These are phyloP conservation scores for Hanseniaspora clermontiae DNA, from an alignment of 805 yeast genomes.

Conservation along the genomic window DNA sequence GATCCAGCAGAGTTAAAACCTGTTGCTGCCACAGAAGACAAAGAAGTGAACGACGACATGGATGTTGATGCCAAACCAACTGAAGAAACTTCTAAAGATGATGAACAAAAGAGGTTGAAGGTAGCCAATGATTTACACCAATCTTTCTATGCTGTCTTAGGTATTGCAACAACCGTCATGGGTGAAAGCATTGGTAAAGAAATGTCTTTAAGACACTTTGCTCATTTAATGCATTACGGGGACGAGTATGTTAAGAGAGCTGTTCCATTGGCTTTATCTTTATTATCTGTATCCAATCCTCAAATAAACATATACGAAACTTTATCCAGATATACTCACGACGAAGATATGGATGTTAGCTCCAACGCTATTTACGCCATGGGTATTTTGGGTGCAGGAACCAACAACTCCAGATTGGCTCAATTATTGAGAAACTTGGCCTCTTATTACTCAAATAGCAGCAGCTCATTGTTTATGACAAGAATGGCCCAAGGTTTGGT, in stretches of 20 bases:
- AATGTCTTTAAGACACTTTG: slow-evolving; percentile 92
- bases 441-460: slow-evolving; percentile 77
- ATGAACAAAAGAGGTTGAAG: slow-evolving; percentile 23
- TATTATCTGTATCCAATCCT: slow-evolving; percentile 84
- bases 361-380: slow-evolving; percentile 87
- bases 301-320: slow-evolving; percentile 96
- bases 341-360: slow-evolving; percentile 85
- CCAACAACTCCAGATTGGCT: slow-evolving; percentile 94
- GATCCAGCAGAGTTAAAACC: slow-evolving; percentile 16
- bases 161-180: slow-evolving; percentile 87
- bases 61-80: slow-evolving; percentile 22
- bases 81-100: slow-evolving; percentile 22
- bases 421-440: slow-evolving; percentile 92
- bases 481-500: slow-evolving; percentile 90
- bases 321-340: slow-evolving; percentile 90
- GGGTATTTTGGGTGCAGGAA: slow-evolving; percentile 98
- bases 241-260: slow-evolving; percentile 80
- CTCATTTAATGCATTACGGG: slow-evolving; percentile 96
- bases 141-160: slow-evolving; percentile 78
- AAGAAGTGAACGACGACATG: slow-evolving; percentile 29
- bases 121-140: slow-evolving; percentile 28
- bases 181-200: slow-evolving; percentile 98
- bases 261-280: slow-evolving; percentile 96
- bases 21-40: slow-evolving; percentile 20
- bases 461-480: slow-evolving; percentile 82